phyloP scores from a whole-genome alignment of 2,329 filamentous ascomycete species.

The Epichloe sp. region DNA sequence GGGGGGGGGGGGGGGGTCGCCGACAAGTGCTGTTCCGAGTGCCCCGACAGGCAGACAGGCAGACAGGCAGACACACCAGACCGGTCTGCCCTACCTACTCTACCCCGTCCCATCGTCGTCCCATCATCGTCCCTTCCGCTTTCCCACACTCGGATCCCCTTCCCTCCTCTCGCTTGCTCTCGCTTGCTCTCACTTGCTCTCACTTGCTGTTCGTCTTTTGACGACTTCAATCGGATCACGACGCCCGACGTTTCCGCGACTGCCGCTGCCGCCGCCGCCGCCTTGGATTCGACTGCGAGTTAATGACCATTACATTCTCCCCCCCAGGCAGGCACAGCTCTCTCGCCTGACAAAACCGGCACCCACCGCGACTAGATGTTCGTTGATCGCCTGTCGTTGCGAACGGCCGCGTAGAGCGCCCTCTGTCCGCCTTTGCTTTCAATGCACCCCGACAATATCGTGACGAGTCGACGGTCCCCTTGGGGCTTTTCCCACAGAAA shows the following conservation, averaged over 20 bases:
- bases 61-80: too few species aligned
- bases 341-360: background rate
- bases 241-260: background rate
- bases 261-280: background rate
- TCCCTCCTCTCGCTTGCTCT: background rate
- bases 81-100: too few species aligned
- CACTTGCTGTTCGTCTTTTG: background rate
- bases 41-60: too few species aligned
- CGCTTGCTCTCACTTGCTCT: background rate
- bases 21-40: too few species aligned
- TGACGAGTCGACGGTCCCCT: background rate
- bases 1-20: too few species aligned
- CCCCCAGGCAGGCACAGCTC: too few species aligned
- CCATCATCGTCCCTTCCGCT: too few species aligned
- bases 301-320: background rate
- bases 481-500: background rate
- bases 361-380: background rate
- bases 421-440: background rate
- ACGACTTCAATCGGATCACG: background rate
- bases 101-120: too few species aligned
- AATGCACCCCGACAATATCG: slow-evolving; percentile 1
- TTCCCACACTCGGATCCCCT: too few species aligned
- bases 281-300: background rate
- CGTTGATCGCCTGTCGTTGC: background rate
- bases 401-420: background rate